A percentile compares a stretch with the other conserved stretches of the same genome.
Evolutionary conservation across 768 basidiomycete genomes (phyloP).

Genomic region (Mycena venus): DNA sequence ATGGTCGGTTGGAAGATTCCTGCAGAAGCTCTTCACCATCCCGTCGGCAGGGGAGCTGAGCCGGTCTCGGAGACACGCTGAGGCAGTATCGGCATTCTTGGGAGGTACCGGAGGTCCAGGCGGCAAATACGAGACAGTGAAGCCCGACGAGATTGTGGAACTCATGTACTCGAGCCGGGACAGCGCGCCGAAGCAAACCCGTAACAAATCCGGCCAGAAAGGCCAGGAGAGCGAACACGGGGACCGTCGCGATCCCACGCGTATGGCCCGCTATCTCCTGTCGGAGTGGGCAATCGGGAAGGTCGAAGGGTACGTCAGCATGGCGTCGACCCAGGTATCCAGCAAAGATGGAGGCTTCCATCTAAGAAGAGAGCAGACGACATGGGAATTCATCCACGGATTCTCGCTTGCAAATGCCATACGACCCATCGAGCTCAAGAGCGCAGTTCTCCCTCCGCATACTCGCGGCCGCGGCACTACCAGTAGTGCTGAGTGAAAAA

Average conservation of each 20-base stretch:
- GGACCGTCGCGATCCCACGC: not conserved
- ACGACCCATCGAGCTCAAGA: not conserved
- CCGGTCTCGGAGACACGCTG: not conserved
- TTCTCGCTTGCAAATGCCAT: slow-evolving; percentile 9
- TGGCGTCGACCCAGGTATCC: not conserved
- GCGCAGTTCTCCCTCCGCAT: not conserved
- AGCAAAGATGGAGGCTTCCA: slow-evolving; percentile 7
- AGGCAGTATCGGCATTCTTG: not conserved
- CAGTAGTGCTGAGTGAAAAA: not conserved
- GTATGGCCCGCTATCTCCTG: slow-evolving; percentile 5
- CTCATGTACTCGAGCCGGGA: slow-evolving; percentile 8
- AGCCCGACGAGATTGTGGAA: not conserved
- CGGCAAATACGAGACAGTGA: not conserved
- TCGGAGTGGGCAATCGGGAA: slow-evolving; percentile 16
- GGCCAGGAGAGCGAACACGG: no score
- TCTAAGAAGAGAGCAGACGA: not conserved
- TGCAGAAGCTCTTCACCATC: not conserved
- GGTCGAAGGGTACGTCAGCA: not conserved
- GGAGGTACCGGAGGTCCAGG: not conserved
- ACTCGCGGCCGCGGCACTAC: slow-evolving; percentile 1
- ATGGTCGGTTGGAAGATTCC: slow-evolving; percentile 2
- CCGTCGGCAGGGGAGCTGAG: not conserved
- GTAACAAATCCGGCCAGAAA: no score
- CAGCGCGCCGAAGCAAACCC: not conserved
- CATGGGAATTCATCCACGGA: slow-evolving; percentile 1